Evolutionary conservation across 192 early-diverging fungal species (phyloP).

Genomic region (Lobosporangium transversale): DNA sequence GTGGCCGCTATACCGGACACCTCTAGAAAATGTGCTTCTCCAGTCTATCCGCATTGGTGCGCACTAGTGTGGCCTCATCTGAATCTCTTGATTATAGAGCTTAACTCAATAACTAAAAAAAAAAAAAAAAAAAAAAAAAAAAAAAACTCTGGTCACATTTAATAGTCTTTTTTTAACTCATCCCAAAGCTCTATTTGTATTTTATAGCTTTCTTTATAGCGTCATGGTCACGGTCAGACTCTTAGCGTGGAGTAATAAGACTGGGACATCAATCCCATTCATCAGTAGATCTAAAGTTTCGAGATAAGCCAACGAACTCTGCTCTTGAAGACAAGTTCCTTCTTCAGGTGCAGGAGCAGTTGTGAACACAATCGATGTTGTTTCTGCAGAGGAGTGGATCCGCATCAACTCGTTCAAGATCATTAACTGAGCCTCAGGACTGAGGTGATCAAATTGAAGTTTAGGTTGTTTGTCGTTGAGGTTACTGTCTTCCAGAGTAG

Average conservation of each 20-base stretch:
- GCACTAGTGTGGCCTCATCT: no score
- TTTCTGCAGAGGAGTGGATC: constrained; percentile 53
- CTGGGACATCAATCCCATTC: constrained; percentile 59
- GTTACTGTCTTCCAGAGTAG: no score
- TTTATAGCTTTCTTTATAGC: constrained; percentile 34
- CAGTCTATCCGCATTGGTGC: no score
- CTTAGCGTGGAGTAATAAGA: constrained; percentile 73
- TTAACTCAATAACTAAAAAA: no score
- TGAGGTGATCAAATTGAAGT: constrained; percentile 66
- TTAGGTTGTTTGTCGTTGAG: not conserved
- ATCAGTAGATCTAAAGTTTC: constrained; percentile 56
- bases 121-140: no score
- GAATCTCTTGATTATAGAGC: no score
- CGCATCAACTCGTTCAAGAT: constrained; percentile 73
- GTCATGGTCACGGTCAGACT: constrained; percentile 73
- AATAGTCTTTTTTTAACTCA: no score
- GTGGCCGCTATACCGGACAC: no score
- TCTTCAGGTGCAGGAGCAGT: constrained; percentile 66
- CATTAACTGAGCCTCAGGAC: constrained; percentile 59
- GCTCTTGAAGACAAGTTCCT: constrained; percentile 56
- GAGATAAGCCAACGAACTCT: constrained; percentile 59
- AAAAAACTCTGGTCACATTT: no score
- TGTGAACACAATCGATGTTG: constrained; percentile 68
- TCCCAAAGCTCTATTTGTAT: not conserved
- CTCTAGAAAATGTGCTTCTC: no score